Base-by-base conservation (phyloP, 768 basidiomycete species). In the Coprinopsis marcescibilis region DNA sequence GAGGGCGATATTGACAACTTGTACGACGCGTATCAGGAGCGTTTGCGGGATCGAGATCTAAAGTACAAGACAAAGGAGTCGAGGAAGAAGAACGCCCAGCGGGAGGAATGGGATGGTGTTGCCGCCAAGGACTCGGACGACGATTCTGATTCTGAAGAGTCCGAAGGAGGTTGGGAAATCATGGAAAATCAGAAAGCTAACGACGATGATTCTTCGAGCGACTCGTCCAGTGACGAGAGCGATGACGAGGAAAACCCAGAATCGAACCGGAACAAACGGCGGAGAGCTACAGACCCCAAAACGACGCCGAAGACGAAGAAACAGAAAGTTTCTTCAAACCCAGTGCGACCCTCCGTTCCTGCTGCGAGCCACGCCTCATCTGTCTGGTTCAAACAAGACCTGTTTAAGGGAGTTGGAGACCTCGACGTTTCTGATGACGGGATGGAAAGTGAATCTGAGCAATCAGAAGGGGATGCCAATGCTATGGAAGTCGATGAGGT, bases 301-400 rank as follows among this genome's bases (percentile, higher is more conserved):
- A n/a, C 32, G 21, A 38, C 45, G 30, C 64, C 66, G 26, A 84
- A 85, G 34, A 64, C 66, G 26, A 85, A 85, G 62, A 77, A 76
- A 46, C 63, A 65, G 15, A 74, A 76, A 33, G 65, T 86, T 12
- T 59, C 80, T 29, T 71, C 74, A 2, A 69, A 73, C 25, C 67
- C 79, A 26, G 69, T 70, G 17, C 63, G 60, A 27, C 65, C 70
- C 0, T 60, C 64, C 50, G 45, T 55, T 12, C 42, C 46, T 14
- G 51, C 62, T 15, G 55, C 66, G 12, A 57, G 75, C 55, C 75
- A 75, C 37, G 73, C 82, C 36, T 78, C 92, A 2, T 77, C 85
- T 55, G 62, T 97, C n/a, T 99, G 96, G 96, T 99, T 97, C 67
- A 84, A 87, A 53, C 95, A 96, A 65, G 85, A 87, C 42, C 65